phyloP scores from a whole-genome alignment of 306 rosid species.

The Gynostemma pentaphyllum region DNA sequence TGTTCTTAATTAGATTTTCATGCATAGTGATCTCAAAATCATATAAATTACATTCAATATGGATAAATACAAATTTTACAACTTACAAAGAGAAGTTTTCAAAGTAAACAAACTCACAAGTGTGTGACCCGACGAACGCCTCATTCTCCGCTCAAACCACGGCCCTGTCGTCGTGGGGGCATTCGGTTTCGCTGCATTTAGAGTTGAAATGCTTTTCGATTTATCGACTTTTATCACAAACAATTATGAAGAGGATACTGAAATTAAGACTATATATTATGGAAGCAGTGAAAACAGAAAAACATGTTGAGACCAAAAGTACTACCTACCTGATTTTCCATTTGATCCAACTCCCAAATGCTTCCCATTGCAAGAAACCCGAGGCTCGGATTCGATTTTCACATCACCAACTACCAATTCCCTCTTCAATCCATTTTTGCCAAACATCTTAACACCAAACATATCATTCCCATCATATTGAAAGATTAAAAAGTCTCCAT shows the following conservation, averaged over 20 bases:
- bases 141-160: not conserved
- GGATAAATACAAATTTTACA: not conserved
- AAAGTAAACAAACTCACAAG: not conserved
- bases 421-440: slow-evolving; percentile 3
- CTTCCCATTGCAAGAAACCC: not conserved
- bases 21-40: too few relatives aligned
- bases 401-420: not conserved
- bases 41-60: too few relatives aligned
- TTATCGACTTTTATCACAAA: not conserved
- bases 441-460: slow-evolving; percentile 17
- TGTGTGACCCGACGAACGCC: not conserved
- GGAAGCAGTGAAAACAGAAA: not conserved
- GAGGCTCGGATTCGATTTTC: slow-evolving; percentile 1
- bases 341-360: not conserved
- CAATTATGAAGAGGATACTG: not conserved
- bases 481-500: slow-evolving; percentile 18
- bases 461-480: slow-evolving; percentile 10
- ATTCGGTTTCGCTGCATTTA: not conserved
- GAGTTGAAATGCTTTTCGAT: slow-evolving; percentile 1
- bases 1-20: too few relatives aligned
- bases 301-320: too few relatives aligned
- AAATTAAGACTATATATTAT: not conserved
- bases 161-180: not conserved
- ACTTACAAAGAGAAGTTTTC: not conserved
- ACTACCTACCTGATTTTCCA: too few relatives aligned